Conservation (phyloP, 2,329 filamentous ascomycete species). For the Colletotrichum lentis region DNA sequence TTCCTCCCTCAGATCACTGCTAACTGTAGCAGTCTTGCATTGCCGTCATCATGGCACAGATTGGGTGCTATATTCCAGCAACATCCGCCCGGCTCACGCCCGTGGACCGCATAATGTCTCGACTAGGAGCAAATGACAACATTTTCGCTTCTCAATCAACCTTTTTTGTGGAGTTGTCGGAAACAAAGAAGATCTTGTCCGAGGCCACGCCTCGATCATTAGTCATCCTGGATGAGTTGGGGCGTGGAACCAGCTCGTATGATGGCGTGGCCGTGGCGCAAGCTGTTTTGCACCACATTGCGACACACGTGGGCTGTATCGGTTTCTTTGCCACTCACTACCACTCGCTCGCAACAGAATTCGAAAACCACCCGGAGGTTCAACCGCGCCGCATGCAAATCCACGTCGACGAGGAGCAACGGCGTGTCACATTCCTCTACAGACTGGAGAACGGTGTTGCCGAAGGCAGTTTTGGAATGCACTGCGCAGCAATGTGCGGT, state of each 20-base stretch:
- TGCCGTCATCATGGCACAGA: slow-evolving; percentile 96
- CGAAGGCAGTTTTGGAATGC: slow-evolving; percentile 98
- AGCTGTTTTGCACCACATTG: slow-evolving; percentile 94
- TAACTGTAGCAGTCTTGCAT: slow-evolving; percentile 75
- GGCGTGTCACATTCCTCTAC: slow-evolving; percentile 96
- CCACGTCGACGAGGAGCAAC: slow-evolving; percentile 82
- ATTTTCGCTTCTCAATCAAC: slow-evolving; percentile 98
- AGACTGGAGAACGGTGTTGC: slow-evolving; percentile 92
- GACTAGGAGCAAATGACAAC: slow-evolving; percentile 96
- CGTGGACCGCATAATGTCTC: slow-evolving; percentile 97
- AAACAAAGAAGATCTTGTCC: slow-evolving; percentile 96
- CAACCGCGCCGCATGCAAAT: slow-evolving; percentile 90
- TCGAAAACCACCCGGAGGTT: slow-evolving; percentile 88
- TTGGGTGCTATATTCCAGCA: slow-evolving; percentile 92
- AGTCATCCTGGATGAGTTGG: slow-evolving; percentile 95
- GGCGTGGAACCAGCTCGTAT: slow-evolving; percentile 92
- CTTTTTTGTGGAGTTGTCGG: slow-evolving; percentile 96
- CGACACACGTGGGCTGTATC: slow-evolving; percentile 88
- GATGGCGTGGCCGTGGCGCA: slow-evolving; percentile 97
- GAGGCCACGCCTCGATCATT: slow-evolving; percentile 94
- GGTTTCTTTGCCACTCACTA: slow-evolving; percentile 99
- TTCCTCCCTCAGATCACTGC: slow-evolving; percentile 30
- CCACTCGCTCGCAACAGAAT: slow-evolving; percentile 91
- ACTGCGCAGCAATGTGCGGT: slow-evolving; percentile 97
- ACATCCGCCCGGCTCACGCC: slow-evolving; percentile 84